Percentiles rank a stretch among this genome's conserved stretches.
These are phyloP conservation scores for Fusarium fracticaudum DNA, from an alignment of 2,329 filamentous ascomycete species.

Conservation along the genomic window DNA sequence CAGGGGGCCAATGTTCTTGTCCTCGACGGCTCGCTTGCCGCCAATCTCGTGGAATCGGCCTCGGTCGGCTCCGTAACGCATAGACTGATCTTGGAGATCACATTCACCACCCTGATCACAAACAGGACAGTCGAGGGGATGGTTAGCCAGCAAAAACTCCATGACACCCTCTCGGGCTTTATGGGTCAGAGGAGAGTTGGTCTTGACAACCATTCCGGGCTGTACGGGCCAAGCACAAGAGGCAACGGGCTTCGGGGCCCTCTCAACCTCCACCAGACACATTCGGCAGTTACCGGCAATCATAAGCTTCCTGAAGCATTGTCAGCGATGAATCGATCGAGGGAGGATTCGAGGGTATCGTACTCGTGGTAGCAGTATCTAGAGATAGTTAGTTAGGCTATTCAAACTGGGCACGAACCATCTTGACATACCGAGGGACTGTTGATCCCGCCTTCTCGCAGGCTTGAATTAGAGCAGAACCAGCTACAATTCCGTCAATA, in stretches of 20 bases:
- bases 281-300: conserved; percentile 99
- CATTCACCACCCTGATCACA: conserved; percentile 99
- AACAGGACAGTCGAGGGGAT: conserved; percentile 94
- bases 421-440: conserved; percentile 75
- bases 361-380: conserved; percentile 99
- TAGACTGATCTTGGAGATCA: conserved; percentile 98
- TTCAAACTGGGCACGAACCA: conserved; percentile 14
- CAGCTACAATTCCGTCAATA: conserved; percentile 71
- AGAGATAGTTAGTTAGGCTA: conserved; percentile 48
- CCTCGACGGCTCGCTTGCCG: conserved; percentile 97
- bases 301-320: conserved; percentile 82
- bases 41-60: conserved; percentile 95
- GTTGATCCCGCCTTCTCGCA: conserved; percentile 97
- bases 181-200: conserved; percentile 93
- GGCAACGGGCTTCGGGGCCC: conserved; percentile 94
- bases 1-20: conserved; percentile 98
- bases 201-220: conserved; percentile 99
- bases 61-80: conserved; percentile 96
- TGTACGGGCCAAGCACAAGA: conserved; percentile 99
- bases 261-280: conserved; percentile 98
- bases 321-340: conserved; percentile 53
- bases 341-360: conserved; percentile 50
- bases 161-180: conserved; percentile 99
- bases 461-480: conserved; percentile 96
- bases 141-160: conserved; percentile 97